Evolutionary conservation across 495 filamentous ascomycete genomes (phyloP).

Genomic region (Aspergillus sparsus): DNA sequence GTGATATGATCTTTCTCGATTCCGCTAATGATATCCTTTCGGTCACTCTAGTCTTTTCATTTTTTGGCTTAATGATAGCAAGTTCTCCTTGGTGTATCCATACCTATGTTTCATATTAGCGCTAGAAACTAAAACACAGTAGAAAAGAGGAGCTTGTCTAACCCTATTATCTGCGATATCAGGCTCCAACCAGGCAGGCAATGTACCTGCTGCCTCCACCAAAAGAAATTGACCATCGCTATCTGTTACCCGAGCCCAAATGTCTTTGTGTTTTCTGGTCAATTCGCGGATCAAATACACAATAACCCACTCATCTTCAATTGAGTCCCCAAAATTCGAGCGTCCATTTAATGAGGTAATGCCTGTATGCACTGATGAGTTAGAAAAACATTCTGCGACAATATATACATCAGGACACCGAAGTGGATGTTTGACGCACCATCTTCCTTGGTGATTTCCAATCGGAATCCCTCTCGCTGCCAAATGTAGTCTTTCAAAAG

Average conservation of each 20-base stretch:
- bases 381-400: neutral
- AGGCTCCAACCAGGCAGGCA: constrained; percentile 90
- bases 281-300: constrained; percentile 87
- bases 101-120: constrained; percentile 42
- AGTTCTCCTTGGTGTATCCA: constrained; percentile 79
- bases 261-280: constrained; percentile 66
- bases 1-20: constrained; percentile 57
- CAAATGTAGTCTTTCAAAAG: constrained; percentile 86
- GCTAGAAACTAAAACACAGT: neutral
- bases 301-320: constrained; percentile 97
- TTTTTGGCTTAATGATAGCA: constrained; percentile 66
- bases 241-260: constrained; percentile 84
- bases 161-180: constrained; percentile 85
- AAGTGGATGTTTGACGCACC: constrained; percentile 39
- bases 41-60: constrained; percentile 37
- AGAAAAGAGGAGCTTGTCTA: constrained; percentile 20
- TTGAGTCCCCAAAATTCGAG: constrained; percentile 87
- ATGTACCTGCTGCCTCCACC: constrained; percentile 84
- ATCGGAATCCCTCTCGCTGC: constrained; percentile 78
- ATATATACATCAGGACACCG: neutral
- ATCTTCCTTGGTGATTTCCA: constrained; percentile 62
- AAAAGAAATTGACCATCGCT: constrained; percentile 94
- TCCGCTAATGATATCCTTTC: constrained; percentile 58
- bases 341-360: constrained; percentile 60
- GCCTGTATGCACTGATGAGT: constrained; percentile 28